Percentiles rank a stretch among this genome's conserved stretches.
These are phyloP conservation scores for Bipolaris gigantea DNA, from an alignment of 2,329 filamentous ascomycete species.

Conservation along the genomic window DNA sequence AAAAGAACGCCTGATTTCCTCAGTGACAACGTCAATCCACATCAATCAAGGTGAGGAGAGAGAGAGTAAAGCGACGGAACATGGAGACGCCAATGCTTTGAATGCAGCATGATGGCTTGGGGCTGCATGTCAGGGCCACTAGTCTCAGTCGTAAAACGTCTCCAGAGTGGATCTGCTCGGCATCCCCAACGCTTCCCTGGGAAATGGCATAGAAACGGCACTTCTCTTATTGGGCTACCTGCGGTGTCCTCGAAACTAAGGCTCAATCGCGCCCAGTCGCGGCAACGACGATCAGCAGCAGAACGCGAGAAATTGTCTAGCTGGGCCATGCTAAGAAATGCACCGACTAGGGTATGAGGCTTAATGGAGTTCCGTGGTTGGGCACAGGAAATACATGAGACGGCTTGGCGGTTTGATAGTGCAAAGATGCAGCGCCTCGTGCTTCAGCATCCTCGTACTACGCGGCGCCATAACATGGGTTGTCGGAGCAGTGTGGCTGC, in stretches of 20 bases:
- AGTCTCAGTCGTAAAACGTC: constrained; percentile 30
- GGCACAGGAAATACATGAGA: constrained; percentile 23
- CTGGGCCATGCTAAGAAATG: constrained; percentile 5
- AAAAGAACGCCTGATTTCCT: constrained; percentile 25
- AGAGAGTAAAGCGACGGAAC: constrained; percentile 22
- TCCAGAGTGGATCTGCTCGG: constrained; percentile 26
- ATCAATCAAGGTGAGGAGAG: constrained; percentile 21
- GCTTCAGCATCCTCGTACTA: constrained; percentile 23
- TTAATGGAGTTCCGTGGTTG: constrained; percentile 19
- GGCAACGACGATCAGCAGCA: constrained; percentile 11
- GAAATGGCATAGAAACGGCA: constrained; percentile 19
- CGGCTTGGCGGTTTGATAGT: constrained; percentile 31
- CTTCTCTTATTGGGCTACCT: constrained; percentile 19
- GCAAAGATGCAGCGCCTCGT: constrained; percentile 26
- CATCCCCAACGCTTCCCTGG: constrained; percentile 8
- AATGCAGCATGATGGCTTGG: constrained; percentile 25
- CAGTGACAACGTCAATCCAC: constrained; percentile 9
- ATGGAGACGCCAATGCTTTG: constrained; percentile 38
- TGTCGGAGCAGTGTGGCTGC: constrained; percentile 2
- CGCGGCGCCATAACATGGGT: constrained; percentile 1
- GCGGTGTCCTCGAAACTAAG: constrained; percentile 29
- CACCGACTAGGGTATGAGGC: constrained; percentile 3
- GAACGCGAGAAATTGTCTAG: not conserved
- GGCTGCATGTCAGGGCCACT: constrained; percentile 18
- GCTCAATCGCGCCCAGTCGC: constrained; percentile 20